phyloP scores from a whole-genome alignment of 352 stramenopile species.

The Phytopythium vexans region DNA sequence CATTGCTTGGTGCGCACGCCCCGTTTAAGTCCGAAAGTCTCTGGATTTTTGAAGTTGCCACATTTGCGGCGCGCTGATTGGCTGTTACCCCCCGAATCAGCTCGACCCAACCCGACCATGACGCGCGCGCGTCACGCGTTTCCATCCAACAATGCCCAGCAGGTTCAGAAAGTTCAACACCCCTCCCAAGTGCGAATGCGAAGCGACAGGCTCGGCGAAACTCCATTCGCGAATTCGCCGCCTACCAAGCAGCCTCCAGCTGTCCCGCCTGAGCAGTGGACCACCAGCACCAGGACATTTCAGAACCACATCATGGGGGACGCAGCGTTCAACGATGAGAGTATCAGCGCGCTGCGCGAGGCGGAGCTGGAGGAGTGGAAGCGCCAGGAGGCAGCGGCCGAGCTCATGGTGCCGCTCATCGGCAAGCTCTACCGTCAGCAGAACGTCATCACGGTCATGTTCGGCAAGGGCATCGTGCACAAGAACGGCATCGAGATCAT shows the following conservation, averaged over 20 bases:
- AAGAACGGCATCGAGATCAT: constrained; percentile 86
- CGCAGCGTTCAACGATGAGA: constrained; percentile 27
- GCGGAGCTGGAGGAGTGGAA: constrained; percentile 78
- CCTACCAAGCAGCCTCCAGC: not conserved
- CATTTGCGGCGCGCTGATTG: constrained; percentile 4
- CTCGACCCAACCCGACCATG: not conserved
- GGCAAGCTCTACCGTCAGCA: constrained; percentile 78
- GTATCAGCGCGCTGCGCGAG: constrained; percentile 53
- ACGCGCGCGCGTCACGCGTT: constrained; percentile 11
- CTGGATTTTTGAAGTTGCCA: constrained; percentile 12
- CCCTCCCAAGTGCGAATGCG: not conserved
- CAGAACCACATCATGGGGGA: constrained; percentile 23
- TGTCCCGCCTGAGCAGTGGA: not conserved
- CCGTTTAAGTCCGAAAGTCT: not conserved
- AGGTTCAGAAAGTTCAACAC: constrained; percentile 4
- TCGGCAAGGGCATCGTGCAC: constrained; percentile 81
- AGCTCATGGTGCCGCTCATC: constrained; percentile 83
- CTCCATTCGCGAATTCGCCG: not conserved
- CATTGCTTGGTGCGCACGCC: no score
- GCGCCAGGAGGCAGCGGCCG: constrained; percentile 71
- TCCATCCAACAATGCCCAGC: not conserved
- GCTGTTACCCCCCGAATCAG: not conserved
- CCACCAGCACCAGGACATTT: not conserved
- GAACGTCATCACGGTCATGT: constrained; percentile 82
- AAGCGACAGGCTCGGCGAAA: constrained; percentile 12